Evolutionary conservation across 192 early-diverging fungal species (phyloP).

Genomic region (Linnemannia schmuckeri): DNA sequence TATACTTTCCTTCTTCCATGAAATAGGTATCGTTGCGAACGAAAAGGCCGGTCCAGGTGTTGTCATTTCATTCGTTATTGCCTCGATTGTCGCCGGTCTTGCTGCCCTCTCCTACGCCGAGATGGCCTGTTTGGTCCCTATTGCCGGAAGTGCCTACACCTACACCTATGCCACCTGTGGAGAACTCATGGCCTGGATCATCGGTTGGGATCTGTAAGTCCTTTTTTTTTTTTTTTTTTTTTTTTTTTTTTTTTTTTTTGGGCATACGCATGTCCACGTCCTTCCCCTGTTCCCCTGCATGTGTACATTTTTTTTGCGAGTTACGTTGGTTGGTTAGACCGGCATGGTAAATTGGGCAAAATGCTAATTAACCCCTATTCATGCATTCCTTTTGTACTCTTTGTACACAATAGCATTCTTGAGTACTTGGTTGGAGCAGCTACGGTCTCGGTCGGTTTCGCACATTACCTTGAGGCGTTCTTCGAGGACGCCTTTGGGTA

Average conservation of each 20-base stretch:
- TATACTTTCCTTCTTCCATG: neutral
- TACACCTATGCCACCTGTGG: slow-evolving; percentile 91
- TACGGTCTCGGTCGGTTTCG: slow-evolving; percentile 86
- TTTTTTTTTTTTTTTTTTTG: neutral
- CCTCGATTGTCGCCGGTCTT: slow-evolving; percentile 81
- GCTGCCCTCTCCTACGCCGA: slow-evolving; percentile 90
- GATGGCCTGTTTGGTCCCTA: slow-evolving; percentile 86
- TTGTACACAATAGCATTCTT: slow-evolving; percentile 62
- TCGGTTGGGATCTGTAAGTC: slow-evolving; percentile 86
- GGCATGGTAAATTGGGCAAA: too few species aligned
- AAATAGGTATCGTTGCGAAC: slow-evolving; percentile 71
- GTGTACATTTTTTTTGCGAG: neutral
- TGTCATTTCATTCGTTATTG: slow-evolving; percentile 83
- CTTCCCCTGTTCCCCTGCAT: neutral
- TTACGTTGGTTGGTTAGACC: too few species aligned
- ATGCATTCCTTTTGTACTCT: neutral
- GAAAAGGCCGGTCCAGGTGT: slow-evolving; percentile 88
- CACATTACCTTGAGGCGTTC: slow-evolving; percentile 80
- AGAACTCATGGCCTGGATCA: slow-evolving; percentile 90
- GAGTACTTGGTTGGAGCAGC: slow-evolving; percentile 91
- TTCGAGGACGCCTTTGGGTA: slow-evolving; percentile 74
- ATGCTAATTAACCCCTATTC: neutral
- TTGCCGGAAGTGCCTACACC: slow-evolving; percentile 88
- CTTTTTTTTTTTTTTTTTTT: neutral
- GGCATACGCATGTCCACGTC: neutral